Conservation (phyloP, 2,329 filamentous ascomycete genomes). For the Microcyclosporella mali region DNA sequence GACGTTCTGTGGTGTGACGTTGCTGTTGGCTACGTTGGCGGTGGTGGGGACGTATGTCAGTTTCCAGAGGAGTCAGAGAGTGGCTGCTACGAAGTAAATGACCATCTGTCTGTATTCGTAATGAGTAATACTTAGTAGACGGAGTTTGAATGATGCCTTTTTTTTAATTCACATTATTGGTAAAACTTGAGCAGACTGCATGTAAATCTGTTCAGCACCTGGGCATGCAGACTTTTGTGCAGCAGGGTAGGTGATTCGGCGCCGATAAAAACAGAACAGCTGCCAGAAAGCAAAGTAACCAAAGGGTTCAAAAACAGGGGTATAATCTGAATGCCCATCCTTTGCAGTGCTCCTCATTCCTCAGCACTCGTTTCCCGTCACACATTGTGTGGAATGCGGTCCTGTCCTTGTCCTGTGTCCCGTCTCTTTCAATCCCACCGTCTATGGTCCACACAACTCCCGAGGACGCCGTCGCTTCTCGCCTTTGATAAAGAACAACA, state of each 20-base stretch:
- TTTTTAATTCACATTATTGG: too few relatives aligned
- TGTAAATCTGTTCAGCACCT: neutral
- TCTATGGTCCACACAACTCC: slow-evolving; percentile 5
- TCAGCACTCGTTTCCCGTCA: neutral
- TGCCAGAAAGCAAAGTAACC: too few relatives aligned
- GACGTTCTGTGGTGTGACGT: slow-evolving; percentile 27
- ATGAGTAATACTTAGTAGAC: too few relatives aligned
- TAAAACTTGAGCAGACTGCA: too few relatives aligned
- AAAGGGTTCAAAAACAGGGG: too few relatives aligned
- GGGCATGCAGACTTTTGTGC: neutral
- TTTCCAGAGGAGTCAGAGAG: slow-evolving; percentile 9
- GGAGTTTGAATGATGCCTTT: too few relatives aligned
- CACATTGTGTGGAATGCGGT: neutral
- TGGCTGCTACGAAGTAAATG: neutral
- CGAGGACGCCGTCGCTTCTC: slow-evolving; percentile 9
- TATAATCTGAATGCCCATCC: neutral
- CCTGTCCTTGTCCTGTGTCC: too few relatives aligned
- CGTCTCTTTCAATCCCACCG: neutral
- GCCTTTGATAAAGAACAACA: neutral
- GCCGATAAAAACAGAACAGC: too few relatives aligned
- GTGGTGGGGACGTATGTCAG: slow-evolving; percentile 22
- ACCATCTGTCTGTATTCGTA: too few relatives aligned
- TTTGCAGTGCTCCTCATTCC: neutral
- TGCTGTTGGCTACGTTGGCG: slow-evolving; percentile 20
- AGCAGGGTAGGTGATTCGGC: too few relatives aligned